Conservation (phyloP, 768 basidiomycete genomes). For the Mycena capillaripes region DNA sequence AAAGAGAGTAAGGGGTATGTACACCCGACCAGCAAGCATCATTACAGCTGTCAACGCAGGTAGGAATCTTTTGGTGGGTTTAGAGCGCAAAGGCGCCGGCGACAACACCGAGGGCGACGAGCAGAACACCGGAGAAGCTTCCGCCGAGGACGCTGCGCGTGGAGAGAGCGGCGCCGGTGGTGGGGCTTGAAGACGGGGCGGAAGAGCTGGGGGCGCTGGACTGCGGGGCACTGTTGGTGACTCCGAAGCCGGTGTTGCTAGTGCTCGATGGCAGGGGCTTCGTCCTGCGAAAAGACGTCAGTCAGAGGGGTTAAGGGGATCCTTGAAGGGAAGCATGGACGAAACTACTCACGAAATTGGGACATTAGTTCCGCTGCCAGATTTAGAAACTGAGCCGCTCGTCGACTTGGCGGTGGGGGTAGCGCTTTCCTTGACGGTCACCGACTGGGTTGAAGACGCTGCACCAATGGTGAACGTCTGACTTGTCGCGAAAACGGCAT, state of each 20-base stretch:
- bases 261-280: neutral
- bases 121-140: constrained; percentile 18
- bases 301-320: neutral
- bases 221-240: neutral
- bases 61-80: neutral
- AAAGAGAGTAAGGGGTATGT: constrained; percentile 13
- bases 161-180: constrained; percentile 5
- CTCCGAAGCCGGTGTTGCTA: neutral
- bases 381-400: neutral
- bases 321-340: neutral
- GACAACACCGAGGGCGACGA: constrained; percentile 24
- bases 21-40: neutral
- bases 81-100: constrained; percentile 30
- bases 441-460: constrained; percentile 17
- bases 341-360: constrained; percentile 17
- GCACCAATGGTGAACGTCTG: constrained; percentile 27
- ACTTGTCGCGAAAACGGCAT: constrained; percentile 20
- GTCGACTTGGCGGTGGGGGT: neutral
- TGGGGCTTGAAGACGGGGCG: neutral
- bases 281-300: constrained; percentile 5
- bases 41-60: neutral
- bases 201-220: neutral
- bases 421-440: constrained; percentile 8
- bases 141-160: constrained; percentile 10
- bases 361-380: neutral